Evolutionary conservation across 441 rosid species (phyloP), one percentile per base, ranked within the genome.

Genomic region (Aquilaria agallochum): DNA sequence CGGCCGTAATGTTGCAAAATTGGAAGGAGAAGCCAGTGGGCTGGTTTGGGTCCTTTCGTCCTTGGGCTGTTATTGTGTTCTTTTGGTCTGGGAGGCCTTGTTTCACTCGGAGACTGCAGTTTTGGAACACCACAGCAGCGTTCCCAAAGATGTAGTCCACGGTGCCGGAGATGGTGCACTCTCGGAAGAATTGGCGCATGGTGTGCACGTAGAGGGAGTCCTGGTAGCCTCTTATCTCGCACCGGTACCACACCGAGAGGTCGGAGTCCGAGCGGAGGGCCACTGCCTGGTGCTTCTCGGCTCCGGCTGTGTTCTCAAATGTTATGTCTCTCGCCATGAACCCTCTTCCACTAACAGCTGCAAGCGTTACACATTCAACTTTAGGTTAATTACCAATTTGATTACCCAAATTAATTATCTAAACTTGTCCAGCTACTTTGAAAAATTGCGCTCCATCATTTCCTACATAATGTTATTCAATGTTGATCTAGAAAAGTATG

Each of bases 341-440:
- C 32, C 97, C 95, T 71, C 83, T 76, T n/a, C 95, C 98, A 12
- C 84, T 84, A 2, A 89, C 97, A 32, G 93, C 98, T 94, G 87
- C 76, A 73, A 34, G 55, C 1, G 27, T 20, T 20, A 20, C 27
- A 20, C 1, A 31, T 0, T 4, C 27, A 20, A 20, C 27, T 20
- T 20, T 20, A 1, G 27, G 27, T 20, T 20, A 20, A 20, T 20
- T 20, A 20, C 27, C 27, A 20, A 20, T 20, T 20, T 20, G 27
- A 20, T 0, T 20, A 20, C 27, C 27, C 27, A 20, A 20, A 20
- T 20, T 20, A 20, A 20, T 20, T 20, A 20, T 20, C 27, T 20
- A 20, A 20, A 20, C 27, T 20, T 20, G 27, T 20, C 27, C 27
- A 20, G 27, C 27, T 20, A 20, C 27, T 20, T 20, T 20, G 27